Conservation (phyloP, 495 filamentous ascomycete genomes). For the Aspergillus affinis region DNA sequence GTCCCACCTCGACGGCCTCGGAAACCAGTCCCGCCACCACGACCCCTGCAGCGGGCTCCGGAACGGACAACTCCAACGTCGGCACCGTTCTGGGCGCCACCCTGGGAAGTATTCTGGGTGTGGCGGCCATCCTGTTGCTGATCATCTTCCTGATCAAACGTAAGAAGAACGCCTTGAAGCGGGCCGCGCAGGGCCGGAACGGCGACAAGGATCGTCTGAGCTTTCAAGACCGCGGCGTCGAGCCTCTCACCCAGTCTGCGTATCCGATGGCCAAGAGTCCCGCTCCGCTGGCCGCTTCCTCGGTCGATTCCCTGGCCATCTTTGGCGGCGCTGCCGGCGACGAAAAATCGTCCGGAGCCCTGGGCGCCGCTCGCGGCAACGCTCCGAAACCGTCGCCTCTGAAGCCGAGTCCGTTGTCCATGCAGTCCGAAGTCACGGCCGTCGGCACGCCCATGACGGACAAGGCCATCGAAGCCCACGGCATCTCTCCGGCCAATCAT, state of each 20-base stretch:
- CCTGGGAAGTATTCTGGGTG: slow-evolving; percentile 73
- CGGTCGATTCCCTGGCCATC: slow-evolving; percentile 44
- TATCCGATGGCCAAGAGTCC: slow-evolving; percentile 45
- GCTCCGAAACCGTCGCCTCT: slow-evolving; percentile 16
- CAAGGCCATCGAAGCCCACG: slow-evolving; percentile 22
- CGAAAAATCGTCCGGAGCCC: slow-evolving; percentile 37
- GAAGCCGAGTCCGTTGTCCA: slow-evolving; percentile 34
- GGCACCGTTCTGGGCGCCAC: slow-evolving; percentile 73
- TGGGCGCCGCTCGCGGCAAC: slow-evolving; percentile 25
- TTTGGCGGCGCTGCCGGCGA: slow-evolving; percentile 40
- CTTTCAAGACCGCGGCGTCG: slow-evolving; percentile 62
- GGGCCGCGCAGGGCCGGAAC: slow-evolving; percentile 52
- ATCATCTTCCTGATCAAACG: slow-evolving; percentile 69
- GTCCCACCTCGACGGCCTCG: slow-evolving; percentile 35
- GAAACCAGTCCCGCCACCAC: slow-evolving; percentile 38
- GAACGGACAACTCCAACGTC: slow-evolving; percentile 35
- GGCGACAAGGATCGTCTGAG: slow-evolving; percentile 61
- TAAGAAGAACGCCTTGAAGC: slow-evolving; percentile 53
- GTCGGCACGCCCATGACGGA: slow-evolving; percentile 19
- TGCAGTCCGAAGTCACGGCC: slow-evolving; percentile 29
- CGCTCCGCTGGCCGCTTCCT: slow-evolving; percentile 46
- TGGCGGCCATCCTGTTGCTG: slow-evolving; percentile 65
- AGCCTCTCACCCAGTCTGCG: slow-evolving; percentile 45
- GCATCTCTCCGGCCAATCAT: slow-evolving; percentile 16
- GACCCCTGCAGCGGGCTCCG: slow-evolving; percentile 28